These are phyloP conservation scores for Picochlorum sp. DNA, from an alignment of 139 green algal genomes.

Conservation along the genomic window DNA sequence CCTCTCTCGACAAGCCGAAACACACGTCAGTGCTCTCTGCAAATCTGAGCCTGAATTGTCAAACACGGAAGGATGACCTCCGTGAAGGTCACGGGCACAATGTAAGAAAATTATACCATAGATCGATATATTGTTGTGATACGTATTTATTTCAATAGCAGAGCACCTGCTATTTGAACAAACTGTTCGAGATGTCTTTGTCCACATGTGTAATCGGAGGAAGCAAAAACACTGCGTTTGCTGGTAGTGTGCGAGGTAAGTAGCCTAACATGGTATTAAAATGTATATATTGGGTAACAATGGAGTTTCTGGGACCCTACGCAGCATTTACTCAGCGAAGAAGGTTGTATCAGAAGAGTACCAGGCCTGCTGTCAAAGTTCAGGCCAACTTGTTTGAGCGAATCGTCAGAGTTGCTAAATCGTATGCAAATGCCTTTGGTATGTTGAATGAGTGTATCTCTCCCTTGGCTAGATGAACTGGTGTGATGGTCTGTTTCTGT, in stretches of 20 bases:
- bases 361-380: slow-evolving; percentile 31
- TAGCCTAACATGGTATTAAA: neutral
- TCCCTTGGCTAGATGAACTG: neutral
- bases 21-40: too few relatives aligned
- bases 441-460: neutral
- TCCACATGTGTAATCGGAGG: neutral
- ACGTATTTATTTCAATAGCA: neutral
- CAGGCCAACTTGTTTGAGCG: slow-evolving; percentile 87
- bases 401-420: slow-evolving; percentile 72
- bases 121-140: too few relatives aligned
- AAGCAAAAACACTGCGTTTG: neutral
- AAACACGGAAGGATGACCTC: too few relatives aligned
- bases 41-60: too few relatives aligned
- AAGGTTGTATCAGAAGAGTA: neutral
- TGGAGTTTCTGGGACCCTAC: neutral
- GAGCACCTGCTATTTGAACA: neutral
- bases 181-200: neutral
- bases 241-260: neutral
- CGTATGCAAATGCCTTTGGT: slow-evolving; percentile 84
- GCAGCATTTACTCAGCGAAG: neutral
- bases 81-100: too few relatives aligned
- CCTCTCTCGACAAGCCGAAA: too few relatives aligned
- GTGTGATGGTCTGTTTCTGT: neutral
- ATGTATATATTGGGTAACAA: neutral
- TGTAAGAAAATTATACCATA: too few relatives aligned